phyloP scores from a whole-genome alignment of 306 rosid species.

The Biancaea sappan region DNA sequence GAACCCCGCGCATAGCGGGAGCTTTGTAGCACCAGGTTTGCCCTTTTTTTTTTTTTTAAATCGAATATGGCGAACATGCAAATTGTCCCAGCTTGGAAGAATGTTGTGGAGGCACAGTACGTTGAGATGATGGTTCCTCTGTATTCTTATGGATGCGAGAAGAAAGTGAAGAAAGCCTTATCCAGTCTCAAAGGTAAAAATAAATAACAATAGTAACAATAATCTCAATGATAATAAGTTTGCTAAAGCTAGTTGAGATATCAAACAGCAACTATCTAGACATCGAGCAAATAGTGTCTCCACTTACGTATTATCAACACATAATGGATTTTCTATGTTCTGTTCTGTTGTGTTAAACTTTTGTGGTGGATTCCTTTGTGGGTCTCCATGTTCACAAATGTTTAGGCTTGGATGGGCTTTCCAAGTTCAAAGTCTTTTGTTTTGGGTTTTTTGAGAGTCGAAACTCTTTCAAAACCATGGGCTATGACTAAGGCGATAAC shows the following conservation, averaged over 20 bases:
- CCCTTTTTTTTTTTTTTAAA: no score
- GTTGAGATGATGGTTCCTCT: slow-evolving; percentile 96
- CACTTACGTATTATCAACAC: not conserved
- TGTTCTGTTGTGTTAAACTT: not conserved
- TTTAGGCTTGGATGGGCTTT: slow-evolving; percentile 20
- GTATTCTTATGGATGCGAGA: slow-evolving; percentile 83
- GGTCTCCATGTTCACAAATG: not conserved
- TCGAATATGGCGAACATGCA: slow-evolving; percentile 80
- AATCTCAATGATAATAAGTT: not conserved
- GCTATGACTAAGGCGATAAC: slow-evolving; percentile 1
- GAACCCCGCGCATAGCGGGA: no score
- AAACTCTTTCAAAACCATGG: not conserved
- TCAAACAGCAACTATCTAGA: no score
- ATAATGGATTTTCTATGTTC: not conserved
- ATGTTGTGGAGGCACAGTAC: slow-evolving; percentile 72
- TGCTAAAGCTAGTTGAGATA: not conserved
- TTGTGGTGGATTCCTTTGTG: not conserved
- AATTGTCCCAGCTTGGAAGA: slow-evolving; percentile 63
- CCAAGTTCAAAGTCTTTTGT: slow-evolving; percentile 6
- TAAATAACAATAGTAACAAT: no score
- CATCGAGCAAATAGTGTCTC: not conserved
- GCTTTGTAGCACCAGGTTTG: no score
- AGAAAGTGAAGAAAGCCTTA: slow-evolving; percentile 73
- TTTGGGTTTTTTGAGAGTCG: slow-evolving; percentile 18
- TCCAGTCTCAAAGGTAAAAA: slow-evolving; percentile 71